A percentile compares a stretch with the other conserved stretches of the same genome.
These are phyloP conservation scores for Citrus inodora DNA, from an alignment of 345 rosid genomes.

Conservation along the genomic window DNA sequence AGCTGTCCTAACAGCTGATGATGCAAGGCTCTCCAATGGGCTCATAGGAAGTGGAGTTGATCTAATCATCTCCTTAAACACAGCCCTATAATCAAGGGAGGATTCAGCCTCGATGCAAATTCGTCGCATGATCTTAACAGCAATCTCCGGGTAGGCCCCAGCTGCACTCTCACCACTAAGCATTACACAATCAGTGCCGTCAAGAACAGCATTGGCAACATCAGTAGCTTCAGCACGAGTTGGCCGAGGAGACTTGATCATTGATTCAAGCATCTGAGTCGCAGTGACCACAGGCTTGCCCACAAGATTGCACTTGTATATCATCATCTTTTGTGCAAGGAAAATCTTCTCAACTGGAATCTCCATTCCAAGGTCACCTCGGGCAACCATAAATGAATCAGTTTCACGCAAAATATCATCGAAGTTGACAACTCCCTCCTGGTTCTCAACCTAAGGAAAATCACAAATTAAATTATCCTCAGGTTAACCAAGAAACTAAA, in stretches of 20 bases:
- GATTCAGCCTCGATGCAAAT: constrained; percentile 85
- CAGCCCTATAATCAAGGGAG: constrained; percentile 72
- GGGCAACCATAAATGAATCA: constrained; percentile 93
- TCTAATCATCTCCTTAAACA: constrained; percentile 86
- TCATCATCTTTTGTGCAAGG: constrained; percentile 94
- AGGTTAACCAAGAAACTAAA: background rate
- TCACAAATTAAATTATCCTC: background rate
- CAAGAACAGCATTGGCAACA: constrained; percentile 90
- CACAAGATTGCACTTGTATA: constrained; percentile 83
- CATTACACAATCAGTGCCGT: constrained; percentile 92
- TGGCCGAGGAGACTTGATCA: constrained; percentile 92
- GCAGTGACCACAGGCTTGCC: constrained; percentile 95
- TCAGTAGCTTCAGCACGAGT: constrained; percentile 95
- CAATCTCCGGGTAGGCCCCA: constrained; percentile 80
- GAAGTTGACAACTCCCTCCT: constrained; percentile 91
- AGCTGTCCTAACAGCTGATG: constrained; percentile 88
- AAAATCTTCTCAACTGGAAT: constrained; percentile 93
- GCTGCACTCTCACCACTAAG: constrained; percentile 95
- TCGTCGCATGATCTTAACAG: constrained; percentile 79
- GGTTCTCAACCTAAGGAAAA: constrained; percentile 70
- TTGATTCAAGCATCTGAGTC: constrained; percentile 92
- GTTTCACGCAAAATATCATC: constrained; percentile 93
- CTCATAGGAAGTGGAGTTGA: constrained; percentile 93
- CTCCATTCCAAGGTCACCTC: constrained; percentile 96
- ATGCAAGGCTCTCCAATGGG: constrained; percentile 90